These are phyloP conservation scores for Hysterium pulicare DNA, from an alignment of 2,329 filamentous ascomycete species.

Conservation along the genomic window DNA sequence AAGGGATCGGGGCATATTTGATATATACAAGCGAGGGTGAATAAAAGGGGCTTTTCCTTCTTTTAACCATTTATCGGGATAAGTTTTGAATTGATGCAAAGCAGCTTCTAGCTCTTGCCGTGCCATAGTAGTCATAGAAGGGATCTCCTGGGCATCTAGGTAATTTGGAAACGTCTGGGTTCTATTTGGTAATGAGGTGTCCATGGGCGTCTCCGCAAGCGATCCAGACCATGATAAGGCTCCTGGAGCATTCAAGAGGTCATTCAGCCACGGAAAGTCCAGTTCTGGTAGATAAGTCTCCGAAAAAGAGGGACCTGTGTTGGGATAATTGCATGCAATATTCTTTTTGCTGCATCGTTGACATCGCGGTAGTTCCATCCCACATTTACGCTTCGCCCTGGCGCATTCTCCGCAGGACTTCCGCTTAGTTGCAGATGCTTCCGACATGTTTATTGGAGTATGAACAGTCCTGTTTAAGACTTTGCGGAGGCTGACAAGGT, in stretches of 20 bases:
- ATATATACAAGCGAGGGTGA: slow-evolving; percentile 6
- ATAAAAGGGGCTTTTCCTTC: slow-evolving; percentile 15
- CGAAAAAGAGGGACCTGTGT: background rate
- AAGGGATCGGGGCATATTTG: slow-evolving; percentile 10
- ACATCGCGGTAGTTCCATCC: slow-evolving; percentile 10
- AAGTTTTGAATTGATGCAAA: slow-evolving; percentile 15
- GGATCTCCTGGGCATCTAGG: slow-evolving; percentile 2
- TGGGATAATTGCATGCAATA: slow-evolving; percentile 10
- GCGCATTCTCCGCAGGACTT: slow-evolving; percentile 13
- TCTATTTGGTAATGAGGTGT: background rate
- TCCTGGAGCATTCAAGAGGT: slow-evolving; percentile 10
- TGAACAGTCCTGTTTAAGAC: background rate
- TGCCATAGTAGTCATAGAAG: slow-evolving; percentile 5
- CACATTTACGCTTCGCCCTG: slow-evolving; percentile 11
- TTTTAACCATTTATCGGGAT: slow-evolving; percentile 13
- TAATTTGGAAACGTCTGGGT: background rate
- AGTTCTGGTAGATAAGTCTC: slow-evolving; percentile 11
- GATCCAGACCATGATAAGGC: slow-evolving; percentile 12
- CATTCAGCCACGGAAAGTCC: slow-evolving; percentile 17
- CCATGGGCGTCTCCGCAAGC: slow-evolving; percentile 4
- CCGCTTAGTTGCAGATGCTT: background rate
- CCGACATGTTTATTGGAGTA: slow-evolving; percentile 1
- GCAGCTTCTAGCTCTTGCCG: slow-evolving; percentile 14
- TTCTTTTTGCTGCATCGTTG: slow-evolving; percentile 11
- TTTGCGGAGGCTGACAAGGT: too few species aligned